Base-by-base conservation (phyloP, 768 basidiomycete genomes). In the Rubroboletus satanas region DNA sequence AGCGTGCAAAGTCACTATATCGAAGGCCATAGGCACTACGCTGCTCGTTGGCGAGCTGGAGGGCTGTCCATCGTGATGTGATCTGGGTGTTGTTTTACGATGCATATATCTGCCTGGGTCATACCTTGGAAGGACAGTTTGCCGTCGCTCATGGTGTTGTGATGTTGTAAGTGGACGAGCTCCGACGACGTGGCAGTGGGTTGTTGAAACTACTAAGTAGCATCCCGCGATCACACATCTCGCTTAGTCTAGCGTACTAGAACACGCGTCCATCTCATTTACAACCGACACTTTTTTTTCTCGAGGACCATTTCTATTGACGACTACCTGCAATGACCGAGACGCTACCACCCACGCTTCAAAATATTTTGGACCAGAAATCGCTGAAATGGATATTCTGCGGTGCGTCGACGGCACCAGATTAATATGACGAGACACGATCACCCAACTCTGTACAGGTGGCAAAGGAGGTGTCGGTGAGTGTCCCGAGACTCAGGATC, bases 361-460 rank as follows among this genome's bases (percentile, higher is more conserved):
- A 97, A 77, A 98, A 97, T 68, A 77, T 99, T 46, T 75, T 99
- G 31, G 95, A 98, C 72, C 96, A 99, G 74, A 86, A 82, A 61
- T 85, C 86, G 23, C 74, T 98, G 57, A 97, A 98, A 71, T 99
- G 96, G 96, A 98, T 99, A 68, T 99, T 99, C 70, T 98, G 97
- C 68, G 96, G 96, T 83, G 73, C 56, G 89, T 82, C 31, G 55
- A 54, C 47, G 33, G n/a, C 47, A 26, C 51, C 59, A 46, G 57
- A 21, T 52, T 38, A 59, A 44, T 35, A 42, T 39, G 48, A 51
- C 56, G 49, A 39, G 46, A 38, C 5, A 53, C 49, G 55, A 62
- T 54, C 55, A 10, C 59, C 65, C 46, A 18, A 51, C 45, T 52
- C 54, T 11, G 29, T 45, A 35, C 66, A 97, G 94, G 95, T 79